Evolutionary conservation across 805 yeast genomes (phyloP).

Genomic region (Starmerella vitae): DNA sequence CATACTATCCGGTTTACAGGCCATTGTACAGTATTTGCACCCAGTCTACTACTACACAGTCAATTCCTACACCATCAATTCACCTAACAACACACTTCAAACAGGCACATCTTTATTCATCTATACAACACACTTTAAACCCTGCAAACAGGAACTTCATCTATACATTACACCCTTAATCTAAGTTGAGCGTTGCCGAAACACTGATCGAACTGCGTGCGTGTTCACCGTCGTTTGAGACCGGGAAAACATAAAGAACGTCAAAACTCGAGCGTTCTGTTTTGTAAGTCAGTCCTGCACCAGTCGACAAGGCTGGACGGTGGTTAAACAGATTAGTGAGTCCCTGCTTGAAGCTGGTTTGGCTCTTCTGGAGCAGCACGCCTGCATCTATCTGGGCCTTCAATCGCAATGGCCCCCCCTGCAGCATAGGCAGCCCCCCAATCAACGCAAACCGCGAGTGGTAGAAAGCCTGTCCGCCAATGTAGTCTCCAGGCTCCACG

Average conservation of each 20-base stretch:
- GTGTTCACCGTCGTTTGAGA: constrained; percentile 36
- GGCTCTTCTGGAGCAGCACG: constrained; percentile 28
- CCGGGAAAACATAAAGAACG: constrained; percentile 46
- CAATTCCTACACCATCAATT: no score
- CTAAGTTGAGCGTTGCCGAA: constrained; percentile 39
- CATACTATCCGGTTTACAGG: no score
- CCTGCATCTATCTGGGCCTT: constrained; percentile 57
- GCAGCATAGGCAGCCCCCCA: constrained; percentile 43
- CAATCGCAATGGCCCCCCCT: constrained; percentile 40
- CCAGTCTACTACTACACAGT: no score
- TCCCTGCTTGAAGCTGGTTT: constrained; percentile 8
- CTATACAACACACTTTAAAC: no score
- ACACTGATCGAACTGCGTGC: constrained; percentile 46
- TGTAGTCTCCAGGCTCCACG: constrained; percentile 31
- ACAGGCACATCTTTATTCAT: no score
- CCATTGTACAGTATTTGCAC: no score
- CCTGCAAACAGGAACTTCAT: no score
- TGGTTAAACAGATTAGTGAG: constrained; percentile 24
- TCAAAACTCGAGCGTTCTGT: constrained; percentile 51
- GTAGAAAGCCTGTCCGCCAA: constrained; percentile 56
- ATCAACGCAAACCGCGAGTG: constrained; percentile 44
- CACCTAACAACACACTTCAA: no score
- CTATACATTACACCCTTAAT: no score
- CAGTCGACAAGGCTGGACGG: constrained; percentile 33
- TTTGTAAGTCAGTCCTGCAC: constrained; percentile 44